Conservation (phyloP, 352 stramenopile species). For the Phytophthora fragariae region DNA sequence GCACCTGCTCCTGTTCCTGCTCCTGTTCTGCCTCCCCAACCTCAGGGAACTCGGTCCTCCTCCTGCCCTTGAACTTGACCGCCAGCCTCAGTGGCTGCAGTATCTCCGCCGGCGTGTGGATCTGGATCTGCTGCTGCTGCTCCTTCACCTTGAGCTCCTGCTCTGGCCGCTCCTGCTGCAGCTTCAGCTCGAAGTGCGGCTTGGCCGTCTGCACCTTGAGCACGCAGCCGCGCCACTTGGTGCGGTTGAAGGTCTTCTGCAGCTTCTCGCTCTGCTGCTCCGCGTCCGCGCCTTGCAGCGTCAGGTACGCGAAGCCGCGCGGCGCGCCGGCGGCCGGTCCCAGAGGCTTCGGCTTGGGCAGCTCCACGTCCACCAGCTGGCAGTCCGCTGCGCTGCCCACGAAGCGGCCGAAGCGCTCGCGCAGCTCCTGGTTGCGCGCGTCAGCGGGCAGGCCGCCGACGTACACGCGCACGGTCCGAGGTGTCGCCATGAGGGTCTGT, state of each 20-base stretch:
- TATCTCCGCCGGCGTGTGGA: constrained; percentile 3
- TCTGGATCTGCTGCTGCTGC: background rate
- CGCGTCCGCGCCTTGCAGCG: constrained; percentile 45
- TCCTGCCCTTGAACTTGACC: constrained; percentile 35
- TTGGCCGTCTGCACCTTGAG: constrained; percentile 68
- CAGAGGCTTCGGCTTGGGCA: constrained; percentile 41
- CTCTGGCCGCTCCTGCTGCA: constrained; percentile 53
- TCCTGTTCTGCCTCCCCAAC: constrained; percentile 14
- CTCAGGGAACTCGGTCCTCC: constrained; percentile 29
- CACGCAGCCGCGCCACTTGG: constrained; percentile 74
- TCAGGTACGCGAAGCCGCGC: constrained; percentile 73
- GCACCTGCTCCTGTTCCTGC: background rate
- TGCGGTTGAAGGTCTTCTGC: constrained; percentile 73
- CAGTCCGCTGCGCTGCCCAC: constrained; percentile 39
- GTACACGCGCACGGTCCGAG: constrained; percentile 56
- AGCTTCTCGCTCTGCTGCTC: constrained; percentile 46
- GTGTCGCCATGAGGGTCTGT: background rate
- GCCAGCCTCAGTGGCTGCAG: constrained; percentile 27
- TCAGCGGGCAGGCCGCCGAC: constrained; percentile 66
- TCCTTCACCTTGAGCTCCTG: constrained; percentile 2
- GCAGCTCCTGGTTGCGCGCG: constrained; percentile 56
- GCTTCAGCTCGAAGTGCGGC: constrained; percentile 53
- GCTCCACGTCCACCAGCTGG: constrained; percentile 48
- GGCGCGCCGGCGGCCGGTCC: constrained; percentile 7
- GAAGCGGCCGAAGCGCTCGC: constrained; percentile 70